Evolutionary conservation across 257 asterid genomes (phyloP).

Genomic region (Rubia yunnanensis): DNA sequence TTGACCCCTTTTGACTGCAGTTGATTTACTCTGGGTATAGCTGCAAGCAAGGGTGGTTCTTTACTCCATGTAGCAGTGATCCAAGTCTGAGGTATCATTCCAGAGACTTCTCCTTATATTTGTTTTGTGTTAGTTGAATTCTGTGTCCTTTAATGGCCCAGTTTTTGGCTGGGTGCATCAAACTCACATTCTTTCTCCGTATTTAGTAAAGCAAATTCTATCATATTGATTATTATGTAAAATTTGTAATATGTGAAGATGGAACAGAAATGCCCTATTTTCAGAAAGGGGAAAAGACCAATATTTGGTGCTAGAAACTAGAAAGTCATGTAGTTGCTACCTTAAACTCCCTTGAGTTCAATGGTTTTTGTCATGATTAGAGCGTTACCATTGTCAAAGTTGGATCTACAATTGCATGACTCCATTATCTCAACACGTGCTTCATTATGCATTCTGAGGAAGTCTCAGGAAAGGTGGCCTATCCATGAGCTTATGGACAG

Average conservation of each 20-base stretch:
- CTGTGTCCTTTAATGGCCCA: slow-evolving; percentile 4
- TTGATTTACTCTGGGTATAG: slow-evolving; percentile 85
- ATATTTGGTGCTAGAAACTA: not conserved
- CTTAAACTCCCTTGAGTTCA: not conserved
- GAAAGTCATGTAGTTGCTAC: too few relatives aligned
- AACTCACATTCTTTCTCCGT: not conserved
- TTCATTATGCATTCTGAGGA: too few relatives aligned
- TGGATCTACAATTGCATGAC: not conserved
- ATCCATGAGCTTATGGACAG: too few relatives aligned
- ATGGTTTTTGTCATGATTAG: not conserved
- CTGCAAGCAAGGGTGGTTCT: slow-evolving; percentile 95
- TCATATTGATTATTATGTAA: not conserved
- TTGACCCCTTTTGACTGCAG: slow-evolving; percentile 29
- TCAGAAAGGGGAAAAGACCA: not conserved
- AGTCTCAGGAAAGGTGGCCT: too few relatives aligned
- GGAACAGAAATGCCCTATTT: not conserved
- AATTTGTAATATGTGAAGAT: not conserved
- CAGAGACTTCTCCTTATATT: not conserved
- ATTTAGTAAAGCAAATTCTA: not conserved
- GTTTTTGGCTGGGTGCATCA: not conserved
- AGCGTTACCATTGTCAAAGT: not conserved
- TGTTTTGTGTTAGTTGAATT: not conserved
- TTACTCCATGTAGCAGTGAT: slow-evolving; percentile 80
- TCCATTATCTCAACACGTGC: not conserved
- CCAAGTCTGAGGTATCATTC: slow-evolving; percentile 68